These are phyloP conservation scores for Mycena kentingensis DNA, from an alignment of 768 basidiomycete genomes.

Conservation along the genomic window DNA sequence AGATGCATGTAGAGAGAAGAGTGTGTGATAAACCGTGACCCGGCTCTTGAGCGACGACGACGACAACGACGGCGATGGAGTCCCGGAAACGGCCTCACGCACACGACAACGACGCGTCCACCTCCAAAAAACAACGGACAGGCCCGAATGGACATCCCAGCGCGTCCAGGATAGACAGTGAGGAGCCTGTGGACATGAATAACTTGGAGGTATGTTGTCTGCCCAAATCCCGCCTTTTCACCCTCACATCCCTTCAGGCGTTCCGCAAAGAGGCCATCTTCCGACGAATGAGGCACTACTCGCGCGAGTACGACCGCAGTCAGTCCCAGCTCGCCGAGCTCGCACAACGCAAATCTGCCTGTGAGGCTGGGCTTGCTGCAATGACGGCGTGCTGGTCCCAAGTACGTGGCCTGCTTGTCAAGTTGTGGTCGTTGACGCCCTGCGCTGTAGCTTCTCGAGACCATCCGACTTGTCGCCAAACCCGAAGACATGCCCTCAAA, in stretches of 20 bases:
- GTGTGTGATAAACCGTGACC: too few species aligned
- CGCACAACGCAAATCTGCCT: slow-evolving; percentile 63
- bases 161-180: slow-evolving; percentile 43
- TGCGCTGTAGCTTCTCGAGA: slow-evolving; percentile 63
- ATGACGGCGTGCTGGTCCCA: slow-evolving; percentile 82
- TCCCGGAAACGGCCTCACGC: slow-evolving; percentile 61
- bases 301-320: slow-evolving; percentile 70
- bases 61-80: slow-evolving; percentile 46
- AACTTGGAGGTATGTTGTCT: slow-evolving; percentile 61
- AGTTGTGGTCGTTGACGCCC: slow-evolving; percentile 7
- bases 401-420: slow-evolving; percentile 40
- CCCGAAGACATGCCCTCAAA: slow-evolving; percentile 50
- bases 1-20: not conserved
- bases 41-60: too few species aligned
- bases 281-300: slow-evolving; percentile 81
- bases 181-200: slow-evolving; percentile 53
- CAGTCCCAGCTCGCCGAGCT: slow-evolving; percentile 62
- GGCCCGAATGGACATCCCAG: slow-evolving; percentile 58
- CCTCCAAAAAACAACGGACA: slow-evolving; percentile 59
- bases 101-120: slow-evolving; percentile 50
- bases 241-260: slow-evolving; percentile 44
- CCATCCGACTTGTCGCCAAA: slow-evolving; percentile 60
- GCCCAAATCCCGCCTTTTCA: slow-evolving; percentile 18
- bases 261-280: slow-evolving; percentile 88
- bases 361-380: slow-evolving; percentile 70